Evolutionary conservation across 805 yeast genomes (phyloP).

Genomic region (Dipodascus geniculatus): DNA sequence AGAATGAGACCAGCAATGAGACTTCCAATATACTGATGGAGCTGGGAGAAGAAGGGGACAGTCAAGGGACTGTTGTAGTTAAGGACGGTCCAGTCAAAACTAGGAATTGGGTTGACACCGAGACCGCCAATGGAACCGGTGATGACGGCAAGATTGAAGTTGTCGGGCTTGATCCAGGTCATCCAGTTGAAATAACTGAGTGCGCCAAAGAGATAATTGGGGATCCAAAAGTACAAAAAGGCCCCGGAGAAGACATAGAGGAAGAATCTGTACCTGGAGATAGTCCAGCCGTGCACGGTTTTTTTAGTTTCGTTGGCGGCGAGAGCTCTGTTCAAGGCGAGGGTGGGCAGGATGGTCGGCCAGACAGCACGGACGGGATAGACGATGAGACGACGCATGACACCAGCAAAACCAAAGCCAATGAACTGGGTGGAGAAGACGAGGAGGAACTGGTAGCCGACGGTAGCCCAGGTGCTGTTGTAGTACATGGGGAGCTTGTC

Average conservation of each 20-base stretch:
- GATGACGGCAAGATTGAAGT: conserved; percentile 35
- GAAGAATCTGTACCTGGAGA: conserved; percentile 41
- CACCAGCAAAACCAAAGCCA: conserved; percentile 58
- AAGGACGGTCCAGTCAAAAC: conserved; percentile 34
- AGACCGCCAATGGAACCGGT: conserved; percentile 35
- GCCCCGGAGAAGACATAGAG: conserved; percentile 29
- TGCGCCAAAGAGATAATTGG: conserved; percentile 51
- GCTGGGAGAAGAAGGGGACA: conserved; percentile 19
- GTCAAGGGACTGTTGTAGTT: conserved; percentile 20
- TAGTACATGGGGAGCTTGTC: conserved; percentile 11
- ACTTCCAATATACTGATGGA: conserved; percentile 9
- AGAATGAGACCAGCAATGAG: conserved; percentile 15
- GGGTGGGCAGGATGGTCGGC: conserved; percentile 39
- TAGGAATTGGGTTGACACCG: conserved; percentile 36
- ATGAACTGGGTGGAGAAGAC: conserved; percentile 45
- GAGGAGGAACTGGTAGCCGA: conserved; percentile 43
- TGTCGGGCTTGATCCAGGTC: conserved; percentile 44
- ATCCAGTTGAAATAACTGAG: conserved; percentile 53
- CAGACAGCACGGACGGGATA: conserved; percentile 42
- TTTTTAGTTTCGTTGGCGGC: conserved; percentile 31
- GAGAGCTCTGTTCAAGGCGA: conserved; percentile 39
- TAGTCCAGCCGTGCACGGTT: conserved; percentile 46
- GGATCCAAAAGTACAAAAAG: conserved; percentile 55
- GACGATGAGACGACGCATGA: conserved; percentile 45
- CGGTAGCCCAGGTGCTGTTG: conserved; percentile 21